Base-by-base conservation (phyloP, 2,329 filamentous ascomycete genomes). In the Neospermospora avenae region DNA sequence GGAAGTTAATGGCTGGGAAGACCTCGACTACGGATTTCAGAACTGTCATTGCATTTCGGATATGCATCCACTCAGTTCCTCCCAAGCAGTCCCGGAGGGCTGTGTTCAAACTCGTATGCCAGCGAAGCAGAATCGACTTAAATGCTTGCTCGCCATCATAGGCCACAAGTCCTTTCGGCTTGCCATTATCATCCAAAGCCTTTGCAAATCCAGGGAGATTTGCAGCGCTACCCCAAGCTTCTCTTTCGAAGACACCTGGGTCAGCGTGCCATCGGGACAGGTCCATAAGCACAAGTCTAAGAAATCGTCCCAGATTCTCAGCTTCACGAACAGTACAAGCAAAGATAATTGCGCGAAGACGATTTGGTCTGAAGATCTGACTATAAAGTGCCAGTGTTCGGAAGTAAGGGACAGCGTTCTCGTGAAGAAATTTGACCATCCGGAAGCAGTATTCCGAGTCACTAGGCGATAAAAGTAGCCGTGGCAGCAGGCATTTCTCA, bases 51-150 rank as follows among this genome's bases (percentile, higher is more conserved):
- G 92, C 91, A 72, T 99, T 99, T 58, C 93, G 87, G 72, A 98
- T 96, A 74, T 97, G 93, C 89, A 97, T 97, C 84, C 95, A 99
- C 75, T 98, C 93, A 34, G 84, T 86, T 28, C 88, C 88, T 18
- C 85, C 85, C 49, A 99, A 81, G 72, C 93, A 97, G 39, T 83
- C 83, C 72, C 92, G 93, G 57, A 99, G 78, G 2, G 93, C 91
- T 53, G 79, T 84, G 68, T 89, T 89, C 45, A 99, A 77, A 64
- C 89, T 86, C 68, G 88, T 86, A 74, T 99, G 96, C 92, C 93
- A 98, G 68, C 90, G 89, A 78, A 89, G 95, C 34, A 97, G 80
- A 55, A 96, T 77, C 67, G 90, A 87, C 53, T 91, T 87, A 78
- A 96, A 99, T 56, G 92, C 86, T 63, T 91, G 88, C 72, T 90